phyloP scores from a whole-genome alignment of 1,139 yeast species.

The Geotrichum carabidarum region DNA sequence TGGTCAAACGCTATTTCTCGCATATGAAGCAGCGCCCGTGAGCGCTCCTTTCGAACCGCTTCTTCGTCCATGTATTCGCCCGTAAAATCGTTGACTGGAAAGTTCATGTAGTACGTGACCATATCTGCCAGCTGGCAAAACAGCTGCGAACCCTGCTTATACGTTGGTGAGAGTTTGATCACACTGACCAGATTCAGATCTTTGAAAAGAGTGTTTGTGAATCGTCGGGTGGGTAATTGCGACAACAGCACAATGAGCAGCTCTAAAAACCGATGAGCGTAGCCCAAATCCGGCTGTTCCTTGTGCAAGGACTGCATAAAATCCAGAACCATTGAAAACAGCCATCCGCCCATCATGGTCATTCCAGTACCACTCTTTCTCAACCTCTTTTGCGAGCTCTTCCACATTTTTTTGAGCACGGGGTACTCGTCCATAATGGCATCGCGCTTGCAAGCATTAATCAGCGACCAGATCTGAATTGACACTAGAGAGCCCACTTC shows the following conservation, averaged over 20 bases:
- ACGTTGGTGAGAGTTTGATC: constrained; percentile 13
- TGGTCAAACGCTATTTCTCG: constrained; percentile 29
- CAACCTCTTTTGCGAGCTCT: constrained; percentile 26
- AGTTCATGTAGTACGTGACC: constrained; percentile 35
- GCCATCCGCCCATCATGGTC: constrained; percentile 29
- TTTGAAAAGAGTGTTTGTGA: constrained; percentile 37
- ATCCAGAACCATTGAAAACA: constrained; percentile 23
- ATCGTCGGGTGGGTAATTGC: constrained; percentile 44
- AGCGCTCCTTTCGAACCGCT: constrained; percentile 22
- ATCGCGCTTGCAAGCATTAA: constrained; percentile 21
- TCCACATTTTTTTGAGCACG: constrained; percentile 31
- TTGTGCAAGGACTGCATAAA: constrained; percentile 17
- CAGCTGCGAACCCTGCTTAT: constrained; percentile 6
- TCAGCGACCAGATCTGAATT: constrained; percentile 38
- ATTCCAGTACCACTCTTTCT: constrained; percentile 15
- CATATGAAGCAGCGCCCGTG: constrained; percentile 22
- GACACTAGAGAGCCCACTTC: constrained; percentile 40
- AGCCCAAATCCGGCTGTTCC: neutral
- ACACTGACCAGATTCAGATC: constrained; percentile 30
- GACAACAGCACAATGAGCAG: constrained; percentile 38
- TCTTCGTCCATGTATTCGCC: constrained; percentile 34
- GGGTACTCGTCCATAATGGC: constrained; percentile 23
- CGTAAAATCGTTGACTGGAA: constrained; percentile 44
- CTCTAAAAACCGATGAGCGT: constrained; percentile 24
- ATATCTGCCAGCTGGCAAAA: constrained; percentile 22